Evolutionary conservation across 78 protist genomes (phyloP).

Genomic region (Dictyostelium firmibasis): DNA sequence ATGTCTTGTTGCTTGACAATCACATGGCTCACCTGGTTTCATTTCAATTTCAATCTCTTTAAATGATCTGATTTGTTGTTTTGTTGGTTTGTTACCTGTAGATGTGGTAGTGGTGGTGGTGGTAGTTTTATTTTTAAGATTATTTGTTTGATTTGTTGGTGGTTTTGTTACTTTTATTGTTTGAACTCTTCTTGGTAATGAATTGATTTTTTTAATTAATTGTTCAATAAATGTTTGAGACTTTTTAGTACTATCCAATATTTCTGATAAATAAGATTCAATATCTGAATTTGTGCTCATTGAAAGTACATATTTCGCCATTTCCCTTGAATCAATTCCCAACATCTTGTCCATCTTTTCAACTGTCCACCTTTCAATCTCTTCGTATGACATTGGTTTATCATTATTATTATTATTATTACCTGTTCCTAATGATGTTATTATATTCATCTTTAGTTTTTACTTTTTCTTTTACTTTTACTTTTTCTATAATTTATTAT

Average conservation of each 20-base stretch:
- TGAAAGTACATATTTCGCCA: background rate
- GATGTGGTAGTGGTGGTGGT: background rate
- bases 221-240: conserved; percentile 9
- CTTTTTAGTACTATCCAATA: conserved; percentile 19
- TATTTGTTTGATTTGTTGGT: background rate
- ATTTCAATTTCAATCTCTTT: conserved; percentile 29
- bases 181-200: conserved; percentile 42
- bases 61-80: conserved; percentile 31
- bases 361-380: conserved; percentile 38
- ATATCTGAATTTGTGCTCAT: conserved; percentile 14
- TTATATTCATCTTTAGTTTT: background rate
- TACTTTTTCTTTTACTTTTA: background rate
- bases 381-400: conserved; percentile 42
- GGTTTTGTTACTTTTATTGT: background rate
- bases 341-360: conserved; percentile 42
- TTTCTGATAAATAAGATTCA: conserved; percentile 7
- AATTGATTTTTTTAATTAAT: conserved; percentile 25
- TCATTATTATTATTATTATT: background rate
- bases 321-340: conserved; percentile 24
- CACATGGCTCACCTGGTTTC: conserved; percentile 72
- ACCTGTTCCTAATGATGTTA: background rate
- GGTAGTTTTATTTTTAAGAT: background rate
- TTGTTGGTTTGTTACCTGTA: background rate
- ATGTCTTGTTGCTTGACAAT: conserved; percentile 83
- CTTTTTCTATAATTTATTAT: background rate